Base-by-base conservation (phyloP, 306 rosid species). In the Dalbergia cochinchinensis region DNA sequence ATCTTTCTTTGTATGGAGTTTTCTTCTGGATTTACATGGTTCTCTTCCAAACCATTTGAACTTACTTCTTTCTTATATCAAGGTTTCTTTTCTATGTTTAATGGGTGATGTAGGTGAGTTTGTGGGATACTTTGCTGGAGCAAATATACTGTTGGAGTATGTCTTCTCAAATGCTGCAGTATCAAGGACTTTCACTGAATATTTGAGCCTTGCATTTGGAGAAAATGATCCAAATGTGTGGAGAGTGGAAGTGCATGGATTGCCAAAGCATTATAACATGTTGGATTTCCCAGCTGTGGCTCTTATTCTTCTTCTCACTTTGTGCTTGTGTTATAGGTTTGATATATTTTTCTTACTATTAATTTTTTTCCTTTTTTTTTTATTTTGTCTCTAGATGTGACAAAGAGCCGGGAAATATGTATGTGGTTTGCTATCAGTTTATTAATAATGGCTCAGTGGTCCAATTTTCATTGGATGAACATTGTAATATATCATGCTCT, bases 221-320 rank as follows among this genome's bases (percentile, higher is more conserved):
- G 78, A 73, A 84, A 83, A 77, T 59, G 79, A 88, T 76, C 75
- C 94, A 76, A 85, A 71, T 70, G 71, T 69, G 54, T 94, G 99
- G 99, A 94, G 97, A 83, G 83, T 94, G 5, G 86, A 87, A 87
- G 88, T 92, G n/a, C 85, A 88, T 58, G 95, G 92, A 11, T 77
- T 94, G 71, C 84, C 85, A 19, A 73, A 91, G 74, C 87, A 87
- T 54, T 91, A 90, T 69, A 80, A 90, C 78, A 83, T 86, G 92
- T 75, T 94, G 90, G 99, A 94, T 88, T 92, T 94, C 73, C 91
- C 95, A 18, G 99, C 99, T 57, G 97, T 94, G 53, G 99, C 89
- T 80, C 85, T 94, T 73, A 85, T 94, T 76, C 89, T 94, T 39
- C 80, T 94, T 71, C 97, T 94, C 86, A 94, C 99, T 84, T 90